These are phyloP conservation scores for Phalaenopsis hybrid DNA, from an alignment of 116 monocot genomes.

Conservation along the genomic window DNA sequence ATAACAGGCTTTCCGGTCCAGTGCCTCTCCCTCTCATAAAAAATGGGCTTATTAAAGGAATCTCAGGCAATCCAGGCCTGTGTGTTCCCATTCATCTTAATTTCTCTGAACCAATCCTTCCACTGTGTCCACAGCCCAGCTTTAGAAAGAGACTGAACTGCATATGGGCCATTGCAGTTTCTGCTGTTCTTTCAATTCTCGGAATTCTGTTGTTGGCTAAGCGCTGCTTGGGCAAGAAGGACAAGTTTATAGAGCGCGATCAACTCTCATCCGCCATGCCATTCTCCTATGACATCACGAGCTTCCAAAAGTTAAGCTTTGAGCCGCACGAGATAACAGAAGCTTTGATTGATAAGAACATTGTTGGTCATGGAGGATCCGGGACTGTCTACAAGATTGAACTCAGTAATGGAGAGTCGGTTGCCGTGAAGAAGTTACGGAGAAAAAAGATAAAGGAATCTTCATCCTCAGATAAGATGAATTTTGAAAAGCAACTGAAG, in stretches of 20 bases:
- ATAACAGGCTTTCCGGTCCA: constrained; percentile 76
- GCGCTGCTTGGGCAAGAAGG: constrained; percentile 22
- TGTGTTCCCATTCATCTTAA: constrained; percentile 50
- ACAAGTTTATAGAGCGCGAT: constrained; percentile 35
- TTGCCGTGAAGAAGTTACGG: constrained; percentile 91
- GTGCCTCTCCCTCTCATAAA: constrained; percentile 69
- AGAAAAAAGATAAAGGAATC: constrained; percentile 32
- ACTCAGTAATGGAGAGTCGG: constrained; percentile 64
- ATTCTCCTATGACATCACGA: constrained; percentile 74
- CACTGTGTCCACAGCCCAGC: constrained; percentile 40
- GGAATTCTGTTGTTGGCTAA: constrained; percentile 34
- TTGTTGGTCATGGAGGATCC: constrained; percentile 82
- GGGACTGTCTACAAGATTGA: constrained; percentile 89
- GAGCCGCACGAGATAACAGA: constrained; percentile 85
- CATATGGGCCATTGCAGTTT: constrained; percentile 47
- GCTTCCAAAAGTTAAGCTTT: constrained; percentile 89
- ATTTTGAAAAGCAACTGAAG: constrained; percentile 51
- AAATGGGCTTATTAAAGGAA: constrained; percentile 65
- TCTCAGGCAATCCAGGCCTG: constrained; percentile 67
- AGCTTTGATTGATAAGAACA: constrained; percentile 81
- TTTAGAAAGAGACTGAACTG: constrained; percentile 27
- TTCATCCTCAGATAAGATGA: constrained; percentile 8
- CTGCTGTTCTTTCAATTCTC: constrained; percentile 18
- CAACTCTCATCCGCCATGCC: constrained; percentile 37
- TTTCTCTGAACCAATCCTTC: constrained; percentile 24